phyloP scores from a whole-genome alignment of 257 asterid genomes.

The Petrea volubilis region DNA sequence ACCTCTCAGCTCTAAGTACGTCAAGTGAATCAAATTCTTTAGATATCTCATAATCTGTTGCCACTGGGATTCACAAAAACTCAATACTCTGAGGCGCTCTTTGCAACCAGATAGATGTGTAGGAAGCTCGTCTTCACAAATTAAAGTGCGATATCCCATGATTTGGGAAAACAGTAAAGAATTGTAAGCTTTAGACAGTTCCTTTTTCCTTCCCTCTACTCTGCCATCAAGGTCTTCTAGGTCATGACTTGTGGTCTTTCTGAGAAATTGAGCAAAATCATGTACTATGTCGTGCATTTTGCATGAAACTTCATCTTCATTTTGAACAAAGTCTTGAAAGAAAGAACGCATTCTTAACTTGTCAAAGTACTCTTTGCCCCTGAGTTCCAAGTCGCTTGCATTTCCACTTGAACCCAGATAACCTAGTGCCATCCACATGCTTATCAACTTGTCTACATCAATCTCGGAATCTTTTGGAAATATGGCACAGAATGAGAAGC shows the following conservation, averaged over 20 bases:
- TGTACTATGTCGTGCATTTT: too few species aligned
- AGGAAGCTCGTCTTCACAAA: not conserved
- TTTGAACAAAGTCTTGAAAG: too few species aligned
- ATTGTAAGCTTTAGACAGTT: not conserved
- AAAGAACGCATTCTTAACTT: too few species aligned
- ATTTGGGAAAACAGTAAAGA: not conserved
- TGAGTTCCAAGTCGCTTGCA: too few species aligned
- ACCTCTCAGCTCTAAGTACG: conserved; percentile 20
- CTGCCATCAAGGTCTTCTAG: not conserved
- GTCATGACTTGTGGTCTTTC: not conserved
- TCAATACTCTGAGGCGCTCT: not conserved
- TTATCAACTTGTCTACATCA: too few species aligned
- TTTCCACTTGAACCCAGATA: too few species aligned
- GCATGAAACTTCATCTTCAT: too few species aligned
- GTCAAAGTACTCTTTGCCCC: too few species aligned
- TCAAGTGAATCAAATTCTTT: conserved; percentile 12
- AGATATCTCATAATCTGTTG: not conserved
- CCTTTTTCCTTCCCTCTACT: not conserved
- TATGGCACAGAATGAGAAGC: too few species aligned
- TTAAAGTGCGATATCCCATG: not conserved
- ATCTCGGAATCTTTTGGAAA: too few species aligned
- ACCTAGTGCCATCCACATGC: too few species aligned
- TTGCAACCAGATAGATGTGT: not conserved
- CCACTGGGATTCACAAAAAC: not conserved
- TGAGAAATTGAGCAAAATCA: too few species aligned